Base-by-base conservation (phyloP, 2,329 filamentous ascomycete species). In the Trichoderma sp. region DNA sequence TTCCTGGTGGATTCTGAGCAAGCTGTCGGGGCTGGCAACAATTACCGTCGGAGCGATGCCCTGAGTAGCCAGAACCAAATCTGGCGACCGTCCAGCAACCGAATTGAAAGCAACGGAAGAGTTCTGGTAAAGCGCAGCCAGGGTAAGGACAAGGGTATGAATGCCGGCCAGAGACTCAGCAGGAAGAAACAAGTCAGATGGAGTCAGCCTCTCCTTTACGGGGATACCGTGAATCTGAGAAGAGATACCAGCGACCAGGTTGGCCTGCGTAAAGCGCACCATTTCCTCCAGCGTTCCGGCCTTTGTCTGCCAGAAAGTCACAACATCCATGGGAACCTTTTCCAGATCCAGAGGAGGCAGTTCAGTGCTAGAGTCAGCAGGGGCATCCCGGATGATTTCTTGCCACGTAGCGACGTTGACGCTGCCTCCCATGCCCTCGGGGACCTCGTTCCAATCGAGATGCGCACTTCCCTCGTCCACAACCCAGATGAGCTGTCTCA, bases 391-490 rank as follows among this genome's bases (percentile, higher is more conserved):
- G 30, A 97, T 82, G 65, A 98, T 86, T 70, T 97, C 92, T 75
- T 97, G 92, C 94, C 95, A 99, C 16, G 95, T 96, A n/a, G 90
- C 87, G 18, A 97, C 91, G 68, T 91, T 91, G 70, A 97, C 84
- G 71, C 86, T 89, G 68, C 90, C 87, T 18, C 90, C 90, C 68
- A 90, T 90, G 63, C 91, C 91, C 75, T 91, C 87, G 13, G 94
- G 94, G 2, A 94, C 88, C 77, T 95, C 92, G 74, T 93, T 94
- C 94, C 95, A 99, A 80, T 97, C 94, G 86, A 99, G 91, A 77
- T 98, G 95, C 74, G 89, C 88, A 82, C 90, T 97, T 52, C 93
- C 93, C 76, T 93, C 88, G 75, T 97, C 95, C 5, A 96, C 93
- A 14, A 97, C 94, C 93, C 94, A 98, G 74, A 97, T 87, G 37